These are phyloP conservation scores for Mortierella sp. DNA, from an alignment of 371 early-diverging fungal genomes.

Conservation along the genomic window DNA sequence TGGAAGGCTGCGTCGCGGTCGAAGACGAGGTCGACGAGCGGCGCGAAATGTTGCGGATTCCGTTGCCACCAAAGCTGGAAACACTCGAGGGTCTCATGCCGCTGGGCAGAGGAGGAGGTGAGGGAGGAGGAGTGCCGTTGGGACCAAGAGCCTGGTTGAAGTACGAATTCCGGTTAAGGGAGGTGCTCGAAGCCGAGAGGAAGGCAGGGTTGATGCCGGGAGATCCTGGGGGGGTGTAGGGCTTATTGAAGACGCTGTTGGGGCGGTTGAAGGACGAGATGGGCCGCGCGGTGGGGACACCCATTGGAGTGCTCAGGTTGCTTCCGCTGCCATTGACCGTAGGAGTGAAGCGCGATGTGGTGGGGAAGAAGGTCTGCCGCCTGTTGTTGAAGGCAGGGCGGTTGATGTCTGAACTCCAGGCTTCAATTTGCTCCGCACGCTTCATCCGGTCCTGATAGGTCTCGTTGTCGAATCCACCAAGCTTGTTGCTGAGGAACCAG, in stretches of 20 bases:
- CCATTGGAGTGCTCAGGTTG: constrained; percentile 26
- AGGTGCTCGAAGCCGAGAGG: constrained; percentile 44
- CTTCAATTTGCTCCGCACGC: constrained; percentile 71
- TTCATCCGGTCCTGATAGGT: constrained; percentile 71
- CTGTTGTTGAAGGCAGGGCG: constrained; percentile 58
- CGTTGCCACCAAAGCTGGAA: constrained; percentile 44
- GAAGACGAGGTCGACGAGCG: constrained; percentile 62
- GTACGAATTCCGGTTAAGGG: constrained; percentile 46
- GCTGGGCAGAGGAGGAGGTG: constrained; percentile 48
- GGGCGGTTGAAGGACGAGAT: constrained; percentile 49
- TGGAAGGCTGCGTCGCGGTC: constrained; percentile 42
- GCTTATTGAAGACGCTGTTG: constrained; percentile 37
- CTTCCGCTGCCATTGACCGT: constrained; percentile 24
- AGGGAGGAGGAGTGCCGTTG: constrained; percentile 51
- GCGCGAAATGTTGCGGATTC: constrained; percentile 51
- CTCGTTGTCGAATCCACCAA: constrained; percentile 81
- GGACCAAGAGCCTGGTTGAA: constrained; percentile 38
- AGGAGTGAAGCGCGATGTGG: constrained; percentile 54
- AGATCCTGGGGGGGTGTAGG: constrained; percentile 51
- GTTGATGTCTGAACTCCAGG: constrained; percentile 70
- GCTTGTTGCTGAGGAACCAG: constrained; percentile 81
- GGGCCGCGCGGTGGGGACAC: constrained; percentile 38
- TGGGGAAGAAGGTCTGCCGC: constrained; percentile 42
- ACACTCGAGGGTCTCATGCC: constrained; percentile 47
- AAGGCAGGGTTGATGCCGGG: constrained; percentile 54